Base-by-base conservation (phyloP, 2,329 filamentous ascomycete genomes). In the Bipolaris sorokiniana region DNA sequence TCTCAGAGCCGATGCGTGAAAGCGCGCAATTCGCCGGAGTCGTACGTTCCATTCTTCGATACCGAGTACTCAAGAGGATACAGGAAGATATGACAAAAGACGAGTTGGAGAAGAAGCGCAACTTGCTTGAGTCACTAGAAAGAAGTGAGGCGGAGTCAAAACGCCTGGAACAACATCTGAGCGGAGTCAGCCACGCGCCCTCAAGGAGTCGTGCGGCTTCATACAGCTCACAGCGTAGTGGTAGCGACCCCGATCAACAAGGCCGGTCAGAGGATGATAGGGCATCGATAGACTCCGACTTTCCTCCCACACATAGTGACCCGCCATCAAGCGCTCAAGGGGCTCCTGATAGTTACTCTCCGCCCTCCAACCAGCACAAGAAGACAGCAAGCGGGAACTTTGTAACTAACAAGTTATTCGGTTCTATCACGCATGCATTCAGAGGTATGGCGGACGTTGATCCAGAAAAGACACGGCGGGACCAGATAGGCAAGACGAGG, bases 1-100 rank as follows among this genome's bases (percentile, higher is more conserved):
- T 99, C 72, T 92, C 96, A 0, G 96, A 99, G 72, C 95, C 95
- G 0, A 97, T 99, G 92, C 87, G 96, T 53, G 95, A 99, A 78
- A 96, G 92, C 69, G 93, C 95, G 11, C 95, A 99, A 72, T 99
- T 99, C 75, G 95, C 95, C 0, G 91, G 95, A 10, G 92, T 99
- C 1, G 95, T 99, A 3, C 87, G 93, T 40, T 90, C 83, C 64
- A 94, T 99, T 33, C 81, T 99, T 52, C 87, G 91, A 63, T 99
- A 97, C 74, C 84, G 95, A 15, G 89, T 98, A 2, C 80, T 97
- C 61, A 99, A 99, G 80, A 86, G 95, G 45, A 91, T 99, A 51
- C 95, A 99, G 73, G 92, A 98, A 76, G 95, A 99, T 73, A 94
- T 98, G 88, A 98, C 95, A 1, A 89, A 89, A 42, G 95, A 99